phyloP scores from a whole-genome alignment of 2,329 filamentous ascomycete species.

The Ceratocystiopsis brevicomis region DNA sequence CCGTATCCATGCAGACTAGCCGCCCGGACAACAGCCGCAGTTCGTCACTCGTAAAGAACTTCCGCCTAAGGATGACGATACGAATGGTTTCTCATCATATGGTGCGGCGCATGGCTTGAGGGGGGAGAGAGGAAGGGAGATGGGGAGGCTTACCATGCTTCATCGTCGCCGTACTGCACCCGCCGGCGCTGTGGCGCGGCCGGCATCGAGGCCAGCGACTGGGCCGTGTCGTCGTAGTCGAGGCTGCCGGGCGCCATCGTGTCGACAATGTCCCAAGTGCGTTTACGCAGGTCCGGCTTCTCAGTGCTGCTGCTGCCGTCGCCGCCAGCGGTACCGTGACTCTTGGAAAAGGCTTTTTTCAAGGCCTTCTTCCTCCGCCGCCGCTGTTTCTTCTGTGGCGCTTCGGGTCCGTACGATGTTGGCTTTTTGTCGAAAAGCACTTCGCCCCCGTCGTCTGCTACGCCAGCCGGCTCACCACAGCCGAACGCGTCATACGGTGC shows the following conservation, averaged over 20 bases:
- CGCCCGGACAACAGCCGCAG: constrained; percentile 11
- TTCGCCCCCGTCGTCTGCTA: constrained; percentile 27
- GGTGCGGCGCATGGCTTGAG: not conserved
- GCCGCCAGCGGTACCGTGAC: constrained; percentile 13
- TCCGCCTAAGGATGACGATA: constrained; percentile 99
- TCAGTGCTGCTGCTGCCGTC: constrained; percentile 18
- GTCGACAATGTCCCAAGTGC: constrained; percentile 49
- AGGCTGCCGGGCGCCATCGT: constrained; percentile 36
- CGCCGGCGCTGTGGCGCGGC: constrained; percentile 22
- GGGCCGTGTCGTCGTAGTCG: constrained; percentile 34
- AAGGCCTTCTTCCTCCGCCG: constrained; percentile 12
- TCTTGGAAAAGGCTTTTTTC: constrained; percentile 2
- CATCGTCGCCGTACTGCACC: constrained; percentile 27
- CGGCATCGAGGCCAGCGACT: constrained; percentile 8
- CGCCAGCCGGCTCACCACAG: no score
- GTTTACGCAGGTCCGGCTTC: constrained; percentile 44
- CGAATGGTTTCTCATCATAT: constrained; percentile 62
- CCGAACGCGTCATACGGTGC: no score
- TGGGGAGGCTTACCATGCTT: constrained; percentile 4
- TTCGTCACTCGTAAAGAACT: constrained; percentile 14
- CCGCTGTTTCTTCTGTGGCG: constrained; percentile 3
- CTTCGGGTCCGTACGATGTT: not conserved
- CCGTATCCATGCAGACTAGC: not conserved
- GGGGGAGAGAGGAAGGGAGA: not conserved
- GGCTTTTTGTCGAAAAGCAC: not conserved